Percentiles rank a stretch among this genome's conserved stretches.
Conservation (phyloP, 805 yeast genomes). For the Pichia insulana region DNA sequence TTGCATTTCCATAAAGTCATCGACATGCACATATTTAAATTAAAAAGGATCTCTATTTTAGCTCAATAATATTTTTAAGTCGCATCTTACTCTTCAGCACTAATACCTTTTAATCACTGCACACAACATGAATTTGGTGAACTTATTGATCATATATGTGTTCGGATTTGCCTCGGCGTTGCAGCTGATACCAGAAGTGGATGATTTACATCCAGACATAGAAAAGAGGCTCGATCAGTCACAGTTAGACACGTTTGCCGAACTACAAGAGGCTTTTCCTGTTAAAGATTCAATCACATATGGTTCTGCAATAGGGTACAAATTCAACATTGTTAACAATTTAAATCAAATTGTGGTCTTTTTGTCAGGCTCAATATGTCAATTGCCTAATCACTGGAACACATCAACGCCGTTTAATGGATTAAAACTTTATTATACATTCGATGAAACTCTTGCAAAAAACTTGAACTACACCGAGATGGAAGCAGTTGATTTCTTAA, state of each 20-base stretch:
- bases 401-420: constrained; percentile 14
- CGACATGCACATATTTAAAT: too few species aligned
- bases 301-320: constrained; percentile 3
- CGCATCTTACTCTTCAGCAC: too few species aligned
- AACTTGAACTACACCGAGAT: constrained; percentile 5
- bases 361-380: constrained; percentile 43
- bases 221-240: neutral
- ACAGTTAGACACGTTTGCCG: neutral
- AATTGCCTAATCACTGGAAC: constrained; percentile 21
- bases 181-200: neutral
- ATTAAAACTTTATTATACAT: constrained; percentile 21
- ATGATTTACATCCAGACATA: neutral
- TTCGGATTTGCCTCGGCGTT: neutral
- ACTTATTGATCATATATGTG: too few species aligned
- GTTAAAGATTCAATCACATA: constrained; percentile 10
- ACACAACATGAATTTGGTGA: neutral
- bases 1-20: too few species aligned
- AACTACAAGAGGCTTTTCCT: constrained; percentile 8
- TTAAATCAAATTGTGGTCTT: constrained; percentile 40
- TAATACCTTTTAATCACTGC: neutral
- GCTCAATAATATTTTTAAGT: neutral
- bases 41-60: too few species aligned
- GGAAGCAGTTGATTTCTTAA: constrained; percentile 13
- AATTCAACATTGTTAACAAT: constrained; percentile 11
- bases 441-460: constrained; percentile 15